Conservation (phyloP, 306 rosid genomes). For the Purshia tridentata region DNA sequence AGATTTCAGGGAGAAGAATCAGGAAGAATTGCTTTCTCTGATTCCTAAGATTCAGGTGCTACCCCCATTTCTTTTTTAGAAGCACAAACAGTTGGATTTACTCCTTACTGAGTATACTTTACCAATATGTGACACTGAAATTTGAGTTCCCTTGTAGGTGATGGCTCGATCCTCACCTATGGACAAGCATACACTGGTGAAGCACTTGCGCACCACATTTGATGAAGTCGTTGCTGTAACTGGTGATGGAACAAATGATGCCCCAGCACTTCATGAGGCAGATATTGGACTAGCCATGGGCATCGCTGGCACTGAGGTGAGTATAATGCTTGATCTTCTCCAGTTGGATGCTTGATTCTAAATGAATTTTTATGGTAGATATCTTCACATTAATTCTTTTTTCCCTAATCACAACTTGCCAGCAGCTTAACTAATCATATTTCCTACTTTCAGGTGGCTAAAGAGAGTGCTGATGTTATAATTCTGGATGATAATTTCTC, state of each 20-base stretch:
- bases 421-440: slow-evolving; percentile 18
- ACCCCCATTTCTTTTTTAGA: slow-evolving; percentile 16
- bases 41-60: slow-evolving; percentile 94
- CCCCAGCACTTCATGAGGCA: slow-evolving; percentile 98
- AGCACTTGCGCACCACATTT: slow-evolving; percentile 81
- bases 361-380: neutral
- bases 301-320: slow-evolving; percentile 95
- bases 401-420: slow-evolving; percentile 7
- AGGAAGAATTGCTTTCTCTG: slow-evolving; percentile 61
- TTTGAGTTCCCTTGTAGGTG: slow-evolving; percentile 47
- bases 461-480: slow-evolving; percentile 97
- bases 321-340: slow-evolving; percentile 17
- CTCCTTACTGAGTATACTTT: slow-evolving; percentile 12
- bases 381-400: neutral
- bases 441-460: slow-evolving; percentile 70
- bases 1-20: slow-evolving; percentile 75
- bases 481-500: slow-evolving; percentile 97
- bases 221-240: slow-evolving; percentile 97
- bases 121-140: slow-evolving; percentile 20
- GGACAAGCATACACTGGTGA: slow-evolving; percentile 88
- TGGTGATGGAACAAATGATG: slow-evolving; percentile 98
- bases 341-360: no score
- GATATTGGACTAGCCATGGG: slow-evolving; percentile 99
- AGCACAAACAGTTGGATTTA: slow-evolving; percentile 10
- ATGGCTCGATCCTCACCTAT: slow-evolving; percentile 98